Evolutionary conservation across 2,329 filamentous ascomycete species (phyloP).

Genomic region (Pestalotiopsis sp.): DNA sequence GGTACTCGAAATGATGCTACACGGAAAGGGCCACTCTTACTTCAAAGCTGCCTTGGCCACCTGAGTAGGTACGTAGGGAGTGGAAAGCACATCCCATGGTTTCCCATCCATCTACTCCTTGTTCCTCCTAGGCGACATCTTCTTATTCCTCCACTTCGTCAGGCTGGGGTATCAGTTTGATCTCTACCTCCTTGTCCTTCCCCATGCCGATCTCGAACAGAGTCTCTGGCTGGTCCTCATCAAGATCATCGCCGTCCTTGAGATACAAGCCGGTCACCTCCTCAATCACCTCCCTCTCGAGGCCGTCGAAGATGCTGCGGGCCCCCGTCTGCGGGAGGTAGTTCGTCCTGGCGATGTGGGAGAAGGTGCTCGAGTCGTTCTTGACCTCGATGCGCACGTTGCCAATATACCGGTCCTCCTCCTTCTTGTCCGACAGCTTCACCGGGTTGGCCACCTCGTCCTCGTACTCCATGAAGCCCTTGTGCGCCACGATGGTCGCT

Average conservation of each 20-base stretch:
- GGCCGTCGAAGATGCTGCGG: conserved; percentile 30
- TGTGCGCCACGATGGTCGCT: conserved; percentile 44
- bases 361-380: conserved; percentile 34
- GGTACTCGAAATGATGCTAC: too few species aligned
- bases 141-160: background rate
- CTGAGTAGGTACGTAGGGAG: too few species aligned
- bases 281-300: conserved; percentile 20
- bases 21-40: too few species aligned
- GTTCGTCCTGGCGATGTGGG: conserved; percentile 28
- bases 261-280: conserved; percentile 32
- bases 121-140: background rate
- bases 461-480: conserved; percentile 39
- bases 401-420: conserved; percentile 34
- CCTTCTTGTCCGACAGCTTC: conserved; percentile 25
- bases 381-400: conserved; percentile 33
- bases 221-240: conserved; percentile 23
- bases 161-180: conserved; percentile 14
- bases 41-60: too few species aligned
- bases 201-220: conserved; percentile 23
- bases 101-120: background rate
- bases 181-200: conserved; percentile 20
- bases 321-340: conserved; percentile 38
- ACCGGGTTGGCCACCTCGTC: conserved; percentile 27
- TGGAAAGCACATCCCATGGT: too few species aligned
- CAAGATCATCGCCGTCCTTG: conserved; percentile 31